A percentile compares a stretch with the other conserved stretches of the same genome.
Conservation (phyloP, 495 filamentous ascomycete species). For the Annulohypoxylon stygium region DNA sequence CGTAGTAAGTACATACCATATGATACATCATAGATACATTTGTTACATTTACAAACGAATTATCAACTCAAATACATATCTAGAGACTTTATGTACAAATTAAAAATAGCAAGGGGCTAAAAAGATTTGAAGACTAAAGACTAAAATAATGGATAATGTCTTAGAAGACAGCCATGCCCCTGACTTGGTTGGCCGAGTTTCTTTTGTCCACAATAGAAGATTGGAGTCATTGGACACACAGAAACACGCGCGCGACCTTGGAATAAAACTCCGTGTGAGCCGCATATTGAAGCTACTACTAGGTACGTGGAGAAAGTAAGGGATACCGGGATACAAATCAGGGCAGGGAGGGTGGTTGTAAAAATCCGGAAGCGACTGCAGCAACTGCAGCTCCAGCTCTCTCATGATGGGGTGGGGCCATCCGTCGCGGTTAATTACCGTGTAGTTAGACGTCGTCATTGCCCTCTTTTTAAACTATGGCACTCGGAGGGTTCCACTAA, state of each 20-base stretch:
- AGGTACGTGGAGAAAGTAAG: slow-evolving; percentile 4
- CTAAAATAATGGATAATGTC: neutral
- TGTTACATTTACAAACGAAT: neutral
- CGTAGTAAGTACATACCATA: neutral
- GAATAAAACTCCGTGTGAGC: slow-evolving; percentile 9
- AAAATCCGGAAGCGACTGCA: neutral
- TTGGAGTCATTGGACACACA: neutral
- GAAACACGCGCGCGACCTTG: neutral
- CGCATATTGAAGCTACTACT: slow-evolving; percentile 4
- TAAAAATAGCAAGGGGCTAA: slow-evolving; percentile 6
- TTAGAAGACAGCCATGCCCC: slow-evolving; percentile 3
- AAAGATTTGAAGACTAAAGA: neutral
- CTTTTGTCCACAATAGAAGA: neutral
- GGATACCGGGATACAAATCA: neutral
- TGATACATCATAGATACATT: neutral
- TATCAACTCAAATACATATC: neutral
- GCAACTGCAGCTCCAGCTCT: neutral
- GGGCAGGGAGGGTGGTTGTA: slow-evolving; percentile 20
- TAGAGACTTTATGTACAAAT: neutral
- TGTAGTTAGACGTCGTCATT: slow-evolving; percentile 10
- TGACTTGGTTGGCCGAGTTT: slow-evolving; percentile 6
- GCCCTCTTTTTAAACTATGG: neutral
- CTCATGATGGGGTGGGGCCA: neutral
- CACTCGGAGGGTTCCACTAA: slow-evolving; percentile 15
- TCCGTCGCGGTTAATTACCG: neutral